Evolutionary conservation across 169 alveolate species (phyloP), one percentile per base, ranked within the genome.

Genomic region (Eimeria tenella): DNA sequence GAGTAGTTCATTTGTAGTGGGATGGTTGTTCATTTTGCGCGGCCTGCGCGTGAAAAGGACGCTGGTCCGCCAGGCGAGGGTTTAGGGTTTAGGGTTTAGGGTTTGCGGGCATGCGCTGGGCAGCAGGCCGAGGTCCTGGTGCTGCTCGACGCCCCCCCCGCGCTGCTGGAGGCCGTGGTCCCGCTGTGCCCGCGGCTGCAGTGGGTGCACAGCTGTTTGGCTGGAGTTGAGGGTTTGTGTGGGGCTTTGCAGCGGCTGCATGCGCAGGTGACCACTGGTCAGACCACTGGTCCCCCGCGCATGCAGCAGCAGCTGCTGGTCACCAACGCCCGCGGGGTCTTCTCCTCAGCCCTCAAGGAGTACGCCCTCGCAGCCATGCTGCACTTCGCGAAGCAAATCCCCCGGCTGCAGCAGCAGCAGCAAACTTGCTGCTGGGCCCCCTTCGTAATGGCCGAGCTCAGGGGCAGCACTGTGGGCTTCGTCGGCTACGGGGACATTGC

Each of bases 401-500:
- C 92, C 15, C 42, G 71, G 7, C 65, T 95, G 6, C 81, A 87
- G 56, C 9, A 68, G 63, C 52, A 53, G 62, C 62, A 75, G 49
- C 9, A 74, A 5, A 21, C 73, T 1, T 50, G 62, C 52, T 31
- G 23, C 13, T 95, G 97, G 97, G 96, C 84, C 6, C 77, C 86
- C 21, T 94, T 94, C 86, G 13, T 79, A 31, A 88, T 95, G 96
- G 75, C 55, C 50, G 95, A 94, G 73, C 50, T 96, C 23, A 90
- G 73, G 55, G 97, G 97, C 17, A 62, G 63, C 65, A 89, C 96
- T 7, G 93, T 91, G 21, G 96, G 97, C 74, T 96, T 96, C 77
- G 50, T 96, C 42, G 97, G 97, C 13, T 96, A 88, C 60, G 97
- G 97, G n/a, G 96, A 94, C 86, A 96, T 96, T 53, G 97, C 95